Conservation (phyloP, 140 eudicot species). For the Erigeron philadelphicus region DNA sequence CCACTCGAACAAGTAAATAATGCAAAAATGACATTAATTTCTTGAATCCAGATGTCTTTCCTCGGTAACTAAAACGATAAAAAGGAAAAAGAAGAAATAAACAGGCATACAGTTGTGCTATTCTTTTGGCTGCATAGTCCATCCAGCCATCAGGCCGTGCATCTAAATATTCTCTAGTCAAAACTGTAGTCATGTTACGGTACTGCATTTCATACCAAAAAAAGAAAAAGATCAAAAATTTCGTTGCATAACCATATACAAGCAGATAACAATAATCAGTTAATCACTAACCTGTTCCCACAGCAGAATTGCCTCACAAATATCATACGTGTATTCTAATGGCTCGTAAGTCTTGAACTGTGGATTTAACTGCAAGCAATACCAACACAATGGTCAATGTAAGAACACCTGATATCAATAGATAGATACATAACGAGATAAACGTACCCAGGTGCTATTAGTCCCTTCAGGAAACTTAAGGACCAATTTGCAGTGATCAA, state of each 20-base stretch:
- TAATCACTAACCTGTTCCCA: constrained; percentile 80
- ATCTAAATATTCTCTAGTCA: constrained; percentile 93
- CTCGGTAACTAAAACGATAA: not conserved
- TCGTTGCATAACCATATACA: constrained; percentile 1
- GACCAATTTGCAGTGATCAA: constrained; percentile 84
- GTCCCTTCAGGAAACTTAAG: constrained; percentile 95
- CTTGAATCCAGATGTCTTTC: not conserved
- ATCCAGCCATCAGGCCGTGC: constrained; percentile 99
- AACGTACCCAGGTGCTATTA: constrained; percentile 80
- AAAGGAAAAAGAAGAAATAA: not conserved
- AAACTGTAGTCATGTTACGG: constrained; percentile 92
- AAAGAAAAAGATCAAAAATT: constrained; percentile 15
- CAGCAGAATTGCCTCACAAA: constrained; percentile 77
- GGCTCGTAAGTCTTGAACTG: constrained; percentile 86
- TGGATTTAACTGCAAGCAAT: constrained; percentile 57
- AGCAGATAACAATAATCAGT: constrained; percentile 4
- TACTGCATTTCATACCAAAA: constrained; percentile 61
- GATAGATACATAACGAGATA: constrained; percentile 6
- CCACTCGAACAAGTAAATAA: constrained; percentile 5
- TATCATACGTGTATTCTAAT: constrained; percentile 82
- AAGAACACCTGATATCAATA: not conserved
- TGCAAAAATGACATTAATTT: constrained; percentile 5
- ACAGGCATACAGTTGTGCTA: constrained; percentile 74
- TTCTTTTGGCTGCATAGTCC: constrained; percentile 90
- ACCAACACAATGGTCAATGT: constrained; percentile 3